Percentiles rank a stretch among this genome's conserved stretches.
These are phyloP conservation scores for Chlamydomonas sphaeroides DNA, from an alignment of 139 green algal genomes.

Conservation along the genomic window DNA sequence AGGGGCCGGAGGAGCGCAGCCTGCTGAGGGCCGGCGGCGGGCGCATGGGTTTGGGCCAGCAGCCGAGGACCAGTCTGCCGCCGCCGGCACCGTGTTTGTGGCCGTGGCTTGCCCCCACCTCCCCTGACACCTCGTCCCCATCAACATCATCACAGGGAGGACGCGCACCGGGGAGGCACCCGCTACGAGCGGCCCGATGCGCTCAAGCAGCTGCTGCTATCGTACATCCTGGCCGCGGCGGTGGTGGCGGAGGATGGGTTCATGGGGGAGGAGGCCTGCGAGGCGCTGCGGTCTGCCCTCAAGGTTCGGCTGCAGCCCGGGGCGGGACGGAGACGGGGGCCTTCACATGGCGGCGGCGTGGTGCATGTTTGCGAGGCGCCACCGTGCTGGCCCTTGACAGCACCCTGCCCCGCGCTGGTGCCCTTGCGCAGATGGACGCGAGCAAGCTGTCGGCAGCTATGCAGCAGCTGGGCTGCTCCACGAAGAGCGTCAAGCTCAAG, in stretches of 20 bases:
- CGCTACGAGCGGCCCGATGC: slow-evolving; percentile 34
- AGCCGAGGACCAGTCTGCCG: too few species aligned
- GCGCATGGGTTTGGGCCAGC: not conserved
- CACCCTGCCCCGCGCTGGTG: not conserved
- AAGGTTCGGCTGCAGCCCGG: not conserved
- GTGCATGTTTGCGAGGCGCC: not conserved
- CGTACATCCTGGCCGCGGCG: slow-evolving; percentile 45
- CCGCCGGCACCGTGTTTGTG: too few species aligned
- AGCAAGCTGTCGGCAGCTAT: not conserved
- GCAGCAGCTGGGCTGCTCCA: slow-evolving; percentile 46
- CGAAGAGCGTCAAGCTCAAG: not conserved
- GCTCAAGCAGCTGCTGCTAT: slow-evolving; percentile 33
- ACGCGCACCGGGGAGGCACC: not conserved
- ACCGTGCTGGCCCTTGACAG: too few species aligned
- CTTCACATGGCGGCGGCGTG: not conserved
- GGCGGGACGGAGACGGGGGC: not conserved
- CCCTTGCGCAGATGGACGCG: slow-evolving; percentile 26
- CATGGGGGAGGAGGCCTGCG: slow-evolving; percentile 34
- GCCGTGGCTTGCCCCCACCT: too few species aligned
- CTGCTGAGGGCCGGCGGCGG: not conserved
- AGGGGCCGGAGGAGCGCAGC: too few species aligned
- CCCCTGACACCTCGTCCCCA: too few species aligned
- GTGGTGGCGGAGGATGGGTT: slow-evolving; percentile 47
- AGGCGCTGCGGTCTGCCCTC: slow-evolving; percentile 31
- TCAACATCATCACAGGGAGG: not conserved